Evolutionary conservation across 2,329 filamentous ascomycete species (phyloP), one percentile per base, ranked within the genome.

Genomic region (Xenoacremonium recifei): DNA sequence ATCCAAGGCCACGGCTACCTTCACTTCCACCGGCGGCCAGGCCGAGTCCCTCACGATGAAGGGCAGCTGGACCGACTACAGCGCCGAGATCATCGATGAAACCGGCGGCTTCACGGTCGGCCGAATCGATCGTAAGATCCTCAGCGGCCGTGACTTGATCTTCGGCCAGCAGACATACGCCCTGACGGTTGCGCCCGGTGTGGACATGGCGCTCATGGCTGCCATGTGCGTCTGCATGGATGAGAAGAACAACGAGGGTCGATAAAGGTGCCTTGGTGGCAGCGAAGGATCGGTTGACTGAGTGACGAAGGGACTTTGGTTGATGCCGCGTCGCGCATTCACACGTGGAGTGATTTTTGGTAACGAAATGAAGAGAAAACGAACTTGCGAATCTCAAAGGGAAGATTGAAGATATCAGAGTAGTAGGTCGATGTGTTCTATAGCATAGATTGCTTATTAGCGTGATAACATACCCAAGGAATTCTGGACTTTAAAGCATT

Each of bases 181-280:
- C 2, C 71, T 88, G 5, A 72, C 71, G 1, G 72, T 87, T 5
- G 82, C 82, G 2, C 80, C 83, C 0, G 77, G 77, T 13, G 78
- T 85, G 6, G 84, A 89, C 55, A 72, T 85, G 63, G 76, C 80
- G 4, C 56, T 87, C 35, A 76, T 87, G 50, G 79, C 73, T 0
- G 84, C 83, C 10, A 67, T 87, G 55, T 87, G 82, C 57, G 80
- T 88, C 39, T 81, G 77, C 46, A 65, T 87, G 45, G 84, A 87
- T 49, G 82, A 87, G 71, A 76, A 75, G 67, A 77, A 83, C 25
- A 64, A 65, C 18, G 62, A 66, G 12, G 44, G 37, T 5, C 46
- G 43, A 20, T 16, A 5, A 12, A n/a, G 10, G 17, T 19, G 5
- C n/a, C 13, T 16, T 19, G 20, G 35, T 15, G 40, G 11, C 4